Conservation (phyloP, 208 protist species). For the Wallacemonas rigidus region DNA sequence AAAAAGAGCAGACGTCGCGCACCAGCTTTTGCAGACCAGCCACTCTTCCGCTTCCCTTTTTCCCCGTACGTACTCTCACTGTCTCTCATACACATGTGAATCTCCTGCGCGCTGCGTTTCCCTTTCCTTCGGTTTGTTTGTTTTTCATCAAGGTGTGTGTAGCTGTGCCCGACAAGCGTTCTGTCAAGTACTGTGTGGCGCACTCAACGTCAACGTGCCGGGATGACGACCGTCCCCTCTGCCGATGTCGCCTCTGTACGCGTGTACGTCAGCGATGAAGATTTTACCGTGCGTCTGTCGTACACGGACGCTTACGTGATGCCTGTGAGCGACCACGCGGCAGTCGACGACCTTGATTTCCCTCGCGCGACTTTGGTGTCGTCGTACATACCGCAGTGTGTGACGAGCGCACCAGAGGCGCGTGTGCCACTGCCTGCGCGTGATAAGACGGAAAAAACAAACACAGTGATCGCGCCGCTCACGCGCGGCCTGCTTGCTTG, state of each 20-base stretch:
- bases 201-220: neutral
- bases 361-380: conserved; percentile 2
- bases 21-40: no score
- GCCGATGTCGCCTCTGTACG: neutral
- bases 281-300: conserved; percentile 45
- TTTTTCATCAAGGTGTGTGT: no score
- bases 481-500: conserved; percentile 30
- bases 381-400: neutral
- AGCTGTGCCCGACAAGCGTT: no score
- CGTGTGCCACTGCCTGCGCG: no score
- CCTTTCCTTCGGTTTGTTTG: no score
- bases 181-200: no score
- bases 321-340: neutral
- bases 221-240: neutral
- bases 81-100: no score
- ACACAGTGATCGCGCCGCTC: neutral
- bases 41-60: no score
- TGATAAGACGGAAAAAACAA: no score
- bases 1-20: no score
- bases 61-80: no score
- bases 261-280: conserved; percentile 38
- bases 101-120: no score
- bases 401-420: neutral
- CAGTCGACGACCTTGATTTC: neutral
- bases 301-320: conserved; percentile 46